Percentiles rank a stretch among this genome's conserved stretches.
These are phyloP conservation scores for Penicillium bovifimosum DNA, from an alignment of 495 filamentous ascomycete genomes.

Conservation along the genomic window DNA sequence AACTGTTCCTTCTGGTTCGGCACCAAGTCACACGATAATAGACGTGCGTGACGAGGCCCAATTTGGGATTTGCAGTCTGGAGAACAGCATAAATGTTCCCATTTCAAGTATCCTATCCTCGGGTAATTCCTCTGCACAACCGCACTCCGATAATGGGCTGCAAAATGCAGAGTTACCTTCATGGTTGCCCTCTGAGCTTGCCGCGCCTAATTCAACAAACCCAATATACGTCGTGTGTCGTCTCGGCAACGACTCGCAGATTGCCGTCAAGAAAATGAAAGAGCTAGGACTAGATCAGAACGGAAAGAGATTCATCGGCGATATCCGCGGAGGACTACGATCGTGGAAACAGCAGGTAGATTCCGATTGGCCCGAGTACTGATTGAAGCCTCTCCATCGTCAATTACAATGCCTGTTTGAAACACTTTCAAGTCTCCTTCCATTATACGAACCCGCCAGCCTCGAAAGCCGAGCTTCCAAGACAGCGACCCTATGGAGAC, in stretches of 20 bases:
- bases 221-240: slow-evolving; percentile 77
- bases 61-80: slow-evolving; percentile 72
- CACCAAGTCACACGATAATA: slow-evolving; percentile 50
- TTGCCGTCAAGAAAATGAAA: slow-evolving; percentile 65
- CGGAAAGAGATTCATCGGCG: slow-evolving; percentile 59
- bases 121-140: not conserved
- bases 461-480: too few species aligned
- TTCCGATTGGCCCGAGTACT: slow-evolving; percentile 61
- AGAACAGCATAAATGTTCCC: slow-evolving; percentile 72
- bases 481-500: not conserved
- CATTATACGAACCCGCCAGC: not conserved
- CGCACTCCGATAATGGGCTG: slow-evolving; percentile 6
- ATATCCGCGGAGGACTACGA: slow-evolving; percentile 74
- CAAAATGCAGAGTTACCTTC: slow-evolving; percentile 18
- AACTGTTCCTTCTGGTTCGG: not conserved
- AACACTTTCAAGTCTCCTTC: not conserved
- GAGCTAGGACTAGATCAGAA: slow-evolving; percentile 54
- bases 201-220: slow-evolving; percentile 17
- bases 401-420: not conserved
- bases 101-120: slow-evolving; percentile 53
- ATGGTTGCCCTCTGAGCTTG: slow-evolving; percentile 41
- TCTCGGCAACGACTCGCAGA: slow-evolving; percentile 83
- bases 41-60: slow-evolving; percentile 83
- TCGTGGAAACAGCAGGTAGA: slow-evolving; percentile 84
- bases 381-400: not conserved